Evolutionary conservation across 192 early-diverging fungal species (phyloP), one percentile per base, ranked within the genome.

Genomic region (Geosiphon pyriformis): DNA sequence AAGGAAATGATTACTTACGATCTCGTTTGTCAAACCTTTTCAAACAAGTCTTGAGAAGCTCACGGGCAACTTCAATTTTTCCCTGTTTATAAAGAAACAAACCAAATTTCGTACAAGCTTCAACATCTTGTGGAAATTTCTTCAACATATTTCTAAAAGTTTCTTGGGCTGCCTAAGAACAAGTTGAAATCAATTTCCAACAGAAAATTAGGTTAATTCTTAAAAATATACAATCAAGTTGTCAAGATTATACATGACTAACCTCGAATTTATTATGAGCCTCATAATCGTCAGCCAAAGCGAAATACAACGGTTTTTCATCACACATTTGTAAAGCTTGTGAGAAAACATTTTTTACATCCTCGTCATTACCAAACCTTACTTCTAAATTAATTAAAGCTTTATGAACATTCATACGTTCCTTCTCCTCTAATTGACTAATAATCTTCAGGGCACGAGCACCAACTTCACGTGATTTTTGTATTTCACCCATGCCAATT

Each of bases 391-490:
- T 99, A 72, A 99, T 79, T 66, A 88, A 76, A 25, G 95, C 95
- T 37, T 97, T 90, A 93, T 93, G 96, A n/a, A 99, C 86, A 78
- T 99, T 99, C 81, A 96, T 78, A 81, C 91, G 91, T 75, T 99
- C 97, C 72, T 92, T 89, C 71, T 94, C 90, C 70, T 99, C 97
- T 48, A 93, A 74, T 76, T 87, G 93, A 62, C 78, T 83, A 65
- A 99, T 98, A 22, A 87, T 89, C 76, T 91, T 94, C 60, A 99
- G 78, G 18, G 97, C 97, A 35, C 93, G 87, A 72, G 97, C 94
- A 57, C 89, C 97, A 59, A 98, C 87, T 48, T 86, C 85, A 47
- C 97, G 90, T 12, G 97, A 95, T 69, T 94, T 95, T 32, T 81
- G 86, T 32, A 97, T 85, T 77, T 99, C 95, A 0, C 94, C 91